These are phyloP conservation scores for Lentinula sp. DNA, from an alignment of 768 basidiomycete species.

Conservation along the genomic window DNA sequence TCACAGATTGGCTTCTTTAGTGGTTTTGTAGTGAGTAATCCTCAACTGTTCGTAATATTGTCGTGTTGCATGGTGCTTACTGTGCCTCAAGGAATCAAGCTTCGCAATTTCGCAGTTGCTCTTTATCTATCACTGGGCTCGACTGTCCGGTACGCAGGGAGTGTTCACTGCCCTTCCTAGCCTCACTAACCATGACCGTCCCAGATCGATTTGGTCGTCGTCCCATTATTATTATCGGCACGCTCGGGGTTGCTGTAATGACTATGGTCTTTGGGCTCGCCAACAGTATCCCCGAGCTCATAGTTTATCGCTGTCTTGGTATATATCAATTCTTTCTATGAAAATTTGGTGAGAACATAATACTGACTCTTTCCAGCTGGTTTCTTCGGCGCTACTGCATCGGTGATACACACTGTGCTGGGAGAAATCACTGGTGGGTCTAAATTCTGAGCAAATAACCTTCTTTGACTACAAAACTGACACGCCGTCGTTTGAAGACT, in stretches of 20 bases:
- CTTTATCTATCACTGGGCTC: conserved; percentile 61
- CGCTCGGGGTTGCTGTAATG: conserved; percentile 40
- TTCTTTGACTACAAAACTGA: not conserved
- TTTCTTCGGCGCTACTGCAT: conserved; percentile 54
- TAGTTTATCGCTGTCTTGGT: conserved; percentile 51
- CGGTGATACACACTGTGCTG: conserved; percentile 58
- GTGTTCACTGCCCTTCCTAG: not conserved
- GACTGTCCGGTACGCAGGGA: conserved; percentile 36
- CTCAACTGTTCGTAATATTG: not conserved
- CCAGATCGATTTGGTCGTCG: conserved; percentile 57
- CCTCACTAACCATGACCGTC: not conserved
- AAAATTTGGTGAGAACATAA: not conserved
- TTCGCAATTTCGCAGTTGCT: conserved; percentile 57
- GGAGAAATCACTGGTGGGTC: conserved; percentile 48
- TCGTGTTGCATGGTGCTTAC: not conserved
- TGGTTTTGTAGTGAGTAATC: conserved; percentile 49
- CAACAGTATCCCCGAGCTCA: conserved; percentile 36
- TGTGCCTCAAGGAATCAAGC: conserved; percentile 45
- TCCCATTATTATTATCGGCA: conserved; percentile 56
- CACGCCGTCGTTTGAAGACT: conserved; percentile 17
- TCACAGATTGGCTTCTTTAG: conserved; percentile 65
- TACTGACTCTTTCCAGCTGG: conserved; percentile 36
- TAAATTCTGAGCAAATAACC: not conserved
- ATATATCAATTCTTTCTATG: conserved; percentile 8
- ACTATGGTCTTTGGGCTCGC: conserved; percentile 57